Evolutionary conservation across 495 filamentous ascomycete genomes (phyloP).

Genomic region (Lasiosphaeria hispida): DNA sequence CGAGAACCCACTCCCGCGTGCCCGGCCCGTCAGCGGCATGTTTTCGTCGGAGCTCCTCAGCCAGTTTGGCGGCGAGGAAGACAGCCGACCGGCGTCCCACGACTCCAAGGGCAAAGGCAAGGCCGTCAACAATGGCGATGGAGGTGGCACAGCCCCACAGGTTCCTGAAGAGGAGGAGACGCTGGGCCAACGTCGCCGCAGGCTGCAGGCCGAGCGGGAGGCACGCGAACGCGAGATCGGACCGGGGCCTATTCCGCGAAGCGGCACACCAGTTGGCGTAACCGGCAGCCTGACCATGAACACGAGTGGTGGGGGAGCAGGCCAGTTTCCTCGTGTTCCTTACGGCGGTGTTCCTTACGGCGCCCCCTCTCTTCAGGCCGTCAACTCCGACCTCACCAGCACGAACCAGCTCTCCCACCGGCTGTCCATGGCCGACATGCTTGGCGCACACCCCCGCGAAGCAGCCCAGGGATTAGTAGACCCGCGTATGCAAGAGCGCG

Average conservation of each 20-base stretch:
- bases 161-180: constrained; percentile 73
- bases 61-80: constrained; percentile 59
- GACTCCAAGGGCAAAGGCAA: constrained; percentile 30
- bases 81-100: constrained; percentile 27
- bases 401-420: constrained; percentile 32
- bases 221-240: constrained; percentile 49
- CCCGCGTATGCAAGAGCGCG: constrained; percentile 35
- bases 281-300: constrained; percentile 20
- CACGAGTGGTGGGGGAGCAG: too few relatives aligned
- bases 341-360: not conserved
- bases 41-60: constrained; percentile 79
- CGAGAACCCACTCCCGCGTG: constrained; percentile 46
- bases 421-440: constrained; percentile 69
- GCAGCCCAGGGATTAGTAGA: constrained; percentile 33
- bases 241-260: constrained; percentile 13
- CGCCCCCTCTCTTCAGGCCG: constrained; percentile 13
- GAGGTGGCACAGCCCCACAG: constrained; percentile 21
- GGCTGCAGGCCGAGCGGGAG: constrained; percentile 72
- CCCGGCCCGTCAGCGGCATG: constrained; percentile 64
- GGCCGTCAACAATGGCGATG: constrained; percentile 17
- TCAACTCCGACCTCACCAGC: constrained; percentile 26
- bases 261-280: constrained; percentile 4
- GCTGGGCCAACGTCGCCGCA: constrained; percentile 76
- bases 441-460: constrained; percentile 45
- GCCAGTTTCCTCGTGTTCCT: too few relatives aligned